phyloP scores from a whole-genome alignment of 176 grass and related monocot species.

The Olyra latifolia region DNA sequence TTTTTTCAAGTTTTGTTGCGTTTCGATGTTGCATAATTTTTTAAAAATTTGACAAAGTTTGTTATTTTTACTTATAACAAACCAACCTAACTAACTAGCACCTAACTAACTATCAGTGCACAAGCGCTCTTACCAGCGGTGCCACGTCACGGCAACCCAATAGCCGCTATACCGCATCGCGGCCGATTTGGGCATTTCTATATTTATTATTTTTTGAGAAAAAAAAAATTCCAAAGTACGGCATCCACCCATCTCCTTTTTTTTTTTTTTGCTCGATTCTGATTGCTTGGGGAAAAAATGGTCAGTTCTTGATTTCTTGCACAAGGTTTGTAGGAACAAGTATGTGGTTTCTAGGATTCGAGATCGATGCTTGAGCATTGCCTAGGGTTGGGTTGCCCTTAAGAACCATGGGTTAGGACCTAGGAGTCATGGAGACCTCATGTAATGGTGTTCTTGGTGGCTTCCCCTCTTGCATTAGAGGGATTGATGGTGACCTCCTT shows the following conservation, averaged over 20 bases:
- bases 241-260: neutral
- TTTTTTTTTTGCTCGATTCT: neutral
- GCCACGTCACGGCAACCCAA: too few species aligned
- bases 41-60: too few species aligned
- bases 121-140: too few species aligned
- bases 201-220: too few species aligned
- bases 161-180: too few species aligned
- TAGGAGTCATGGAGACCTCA: neutral
- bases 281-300: neutral
- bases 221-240: constrained; percentile 76
- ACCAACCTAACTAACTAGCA: too few species aligned
- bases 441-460: neutral
- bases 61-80: too few species aligned
- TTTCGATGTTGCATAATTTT: too few species aligned
- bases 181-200: too few species aligned
- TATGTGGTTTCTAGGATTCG: neutral
- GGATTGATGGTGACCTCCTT: neutral
- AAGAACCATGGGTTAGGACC: neutral
- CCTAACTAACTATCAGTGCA: too few species aligned
- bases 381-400: neutral
- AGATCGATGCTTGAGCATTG: neutral
- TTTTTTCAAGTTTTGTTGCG: too few species aligned
- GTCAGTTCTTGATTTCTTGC: neutral
- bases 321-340: neutral
- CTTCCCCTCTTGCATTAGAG: neutral